Evolutionary conservation across 768 basidiomycete genomes (phyloP).

Genomic region (Xanthoconium stramineum): DNA sequence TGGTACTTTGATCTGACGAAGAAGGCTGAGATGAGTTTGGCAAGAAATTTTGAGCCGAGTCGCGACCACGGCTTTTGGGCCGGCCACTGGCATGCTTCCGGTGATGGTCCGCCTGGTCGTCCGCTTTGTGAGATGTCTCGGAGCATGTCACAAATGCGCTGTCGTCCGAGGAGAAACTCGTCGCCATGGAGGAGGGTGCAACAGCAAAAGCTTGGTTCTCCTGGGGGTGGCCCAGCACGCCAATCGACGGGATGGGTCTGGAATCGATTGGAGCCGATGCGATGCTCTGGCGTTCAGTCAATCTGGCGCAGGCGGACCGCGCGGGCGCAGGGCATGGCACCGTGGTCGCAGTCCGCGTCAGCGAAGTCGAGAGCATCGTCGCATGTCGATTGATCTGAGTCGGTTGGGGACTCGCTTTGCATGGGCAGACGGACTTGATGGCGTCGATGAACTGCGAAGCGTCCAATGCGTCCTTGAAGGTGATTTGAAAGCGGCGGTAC

Average conservation of each 20-base stretch:
- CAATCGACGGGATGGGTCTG: slow-evolving; percentile 1
- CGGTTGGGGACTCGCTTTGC: slow-evolving; percentile 53
- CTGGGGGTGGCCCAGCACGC: background rate
- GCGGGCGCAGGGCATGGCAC: background rate
- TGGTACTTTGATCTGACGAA: slow-evolving; percentile 22
- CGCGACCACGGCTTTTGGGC: slow-evolving; percentile 2
- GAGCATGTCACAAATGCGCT: slow-evolving; percentile 26
- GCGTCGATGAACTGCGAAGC: slow-evolving; percentile 58
- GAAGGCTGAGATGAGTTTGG: slow-evolving; percentile 34
- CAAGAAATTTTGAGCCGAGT: slow-evolving; percentile 17
- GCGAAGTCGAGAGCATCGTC: slow-evolving; percentile 12
- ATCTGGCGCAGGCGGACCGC: background rate
- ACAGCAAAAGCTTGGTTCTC: background rate
- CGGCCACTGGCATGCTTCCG: background rate
- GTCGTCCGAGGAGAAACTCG: slow-evolving; percentile 27
- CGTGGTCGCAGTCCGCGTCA: slow-evolving; percentile 19
- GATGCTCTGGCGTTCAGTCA: slow-evolving; percentile 6
- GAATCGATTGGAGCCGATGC: background rate
- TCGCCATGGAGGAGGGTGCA: slow-evolving; percentile 5
- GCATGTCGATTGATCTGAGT: slow-evolving; percentile 18
- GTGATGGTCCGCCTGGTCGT: background rate
- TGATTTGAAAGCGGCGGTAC: slow-evolving; percentile 75
- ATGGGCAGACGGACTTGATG: slow-evolving; percentile 70
- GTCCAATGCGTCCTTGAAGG: slow-evolving; percentile 49
- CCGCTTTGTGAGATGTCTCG: slow-evolving; percentile 18